Percentiles rank a stretch among this genome's conserved stretches.
Conservation (phyloP, 768 basidiomycete species). For the Russula compacta region DNA sequence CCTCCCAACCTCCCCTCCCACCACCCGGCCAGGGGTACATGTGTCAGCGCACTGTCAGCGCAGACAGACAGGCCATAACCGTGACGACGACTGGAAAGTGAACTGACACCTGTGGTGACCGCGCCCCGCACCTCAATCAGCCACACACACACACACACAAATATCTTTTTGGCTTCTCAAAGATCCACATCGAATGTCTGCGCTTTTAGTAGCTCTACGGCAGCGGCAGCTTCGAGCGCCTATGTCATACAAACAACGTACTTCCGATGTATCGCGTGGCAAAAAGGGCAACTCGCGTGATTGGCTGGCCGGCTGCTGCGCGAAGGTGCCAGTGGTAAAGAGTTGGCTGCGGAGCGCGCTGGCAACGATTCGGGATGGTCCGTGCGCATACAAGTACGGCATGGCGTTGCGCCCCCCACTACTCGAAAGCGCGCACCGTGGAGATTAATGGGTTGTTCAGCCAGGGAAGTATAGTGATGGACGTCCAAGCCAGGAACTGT, state of each 20-base stretch:
- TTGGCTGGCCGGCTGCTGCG: neutral
- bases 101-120: too few species aligned
- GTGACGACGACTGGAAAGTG: too few species aligned
- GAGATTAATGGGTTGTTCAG: conserved; percentile 5
- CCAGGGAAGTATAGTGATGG: neutral
- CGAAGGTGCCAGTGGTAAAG: too few species aligned
- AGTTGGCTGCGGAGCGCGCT: neutral
- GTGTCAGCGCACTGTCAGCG: neutral
- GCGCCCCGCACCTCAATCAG: too few species aligned
- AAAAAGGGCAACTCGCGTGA: neutral
- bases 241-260: too few species aligned
- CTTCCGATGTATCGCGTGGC: too few species aligned
- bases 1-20: too few species aligned
- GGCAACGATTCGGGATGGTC: neutral
- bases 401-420: neutral
- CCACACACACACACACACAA: too few species aligned
- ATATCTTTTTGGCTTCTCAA: too few species aligned
- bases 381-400: conserved; percentile 4
- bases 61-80: neutral
- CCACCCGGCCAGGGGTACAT: neutral
- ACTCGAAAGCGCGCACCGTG: neutral
- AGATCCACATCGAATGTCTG: too few species aligned
- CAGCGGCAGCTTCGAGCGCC: too few species aligned
- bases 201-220: too few species aligned
- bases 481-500: neutral